These are phyloP conservation scores for Oryza coarctata DNA, from an alignment of 176 grass and related monocot species.

Conservation along the genomic window DNA sequence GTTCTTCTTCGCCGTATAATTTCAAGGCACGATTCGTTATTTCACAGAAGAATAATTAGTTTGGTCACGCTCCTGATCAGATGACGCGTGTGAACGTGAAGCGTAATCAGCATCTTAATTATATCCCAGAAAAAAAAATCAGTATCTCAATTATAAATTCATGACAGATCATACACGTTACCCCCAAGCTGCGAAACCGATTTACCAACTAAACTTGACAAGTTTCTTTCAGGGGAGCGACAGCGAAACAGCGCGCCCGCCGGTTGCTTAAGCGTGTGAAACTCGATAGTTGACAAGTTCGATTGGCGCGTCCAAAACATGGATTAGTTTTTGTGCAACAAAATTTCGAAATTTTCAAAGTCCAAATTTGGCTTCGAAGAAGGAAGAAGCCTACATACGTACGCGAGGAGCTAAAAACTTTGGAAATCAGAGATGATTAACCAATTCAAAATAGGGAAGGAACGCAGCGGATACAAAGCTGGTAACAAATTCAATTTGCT, in stretches of 20 bases:
- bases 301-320: neutral
- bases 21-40: neutral
- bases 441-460: neutral
- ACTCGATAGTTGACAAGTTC: neutral
- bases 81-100: neutral
- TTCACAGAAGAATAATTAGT: neutral
- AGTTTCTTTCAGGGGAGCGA: neutral
- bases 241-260: neutral
- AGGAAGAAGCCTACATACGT: too few relatives aligned
- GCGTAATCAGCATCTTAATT: neutral
- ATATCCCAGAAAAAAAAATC: too few relatives aligned
- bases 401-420: too few relatives aligned
- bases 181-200: neutral
- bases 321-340: neutral
- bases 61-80: neutral
- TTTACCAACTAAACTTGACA: neutral
- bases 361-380: too few relatives aligned
- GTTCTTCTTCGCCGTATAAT: neutral
- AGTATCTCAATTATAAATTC: neutral
- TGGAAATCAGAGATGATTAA: too few relatives aligned
- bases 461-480: neutral
- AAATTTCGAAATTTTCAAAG: too few relatives aligned
- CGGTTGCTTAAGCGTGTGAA: neutral
- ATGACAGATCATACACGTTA: slow-evolving; percentile 7
- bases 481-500: neutral